These are phyloP conservation scores for Aureobasidium sp. DNA, from an alignment of 2,329 filamentous ascomycete species.

Conservation along the genomic window DNA sequence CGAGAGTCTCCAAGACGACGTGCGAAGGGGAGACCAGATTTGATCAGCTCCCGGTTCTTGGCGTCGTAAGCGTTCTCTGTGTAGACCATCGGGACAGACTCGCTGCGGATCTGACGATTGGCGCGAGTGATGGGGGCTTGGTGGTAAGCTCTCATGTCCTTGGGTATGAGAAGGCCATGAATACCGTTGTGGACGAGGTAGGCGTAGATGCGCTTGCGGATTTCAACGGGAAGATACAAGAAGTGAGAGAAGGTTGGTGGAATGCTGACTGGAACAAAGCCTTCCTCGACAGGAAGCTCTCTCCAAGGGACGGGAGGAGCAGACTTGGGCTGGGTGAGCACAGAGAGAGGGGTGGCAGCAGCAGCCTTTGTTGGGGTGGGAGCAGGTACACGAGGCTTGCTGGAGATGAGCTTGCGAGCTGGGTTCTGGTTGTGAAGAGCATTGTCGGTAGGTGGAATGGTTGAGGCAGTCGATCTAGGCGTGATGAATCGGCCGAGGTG, in stretches of 20 bases:
- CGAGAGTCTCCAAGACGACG: neutral
- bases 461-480: neutral
- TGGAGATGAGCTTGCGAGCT: neutral
- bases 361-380: neutral
- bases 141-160: neutral
- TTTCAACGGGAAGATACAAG: neutral
- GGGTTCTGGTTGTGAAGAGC: neutral
- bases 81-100: neutral
- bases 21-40: neutral
- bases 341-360: neutral
- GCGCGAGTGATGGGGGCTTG: slow-evolving; percentile 7
- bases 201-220: neutral
- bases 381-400: neutral
- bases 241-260: neutral
- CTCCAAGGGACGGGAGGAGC: neutral
- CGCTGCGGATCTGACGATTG: neutral
- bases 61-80: neutral
- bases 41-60: neutral
- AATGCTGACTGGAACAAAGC: neutral
- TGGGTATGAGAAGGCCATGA: neutral
- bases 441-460: neutral
- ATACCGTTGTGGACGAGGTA: neutral
- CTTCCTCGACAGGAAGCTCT: neutral
- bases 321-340: neutral
- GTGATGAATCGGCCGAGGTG: neutral